These are phyloP conservation scores for Fusarium sacchari DNA, from an alignment of 2,329 filamentous ascomycete species.

Conservation along the genomic window DNA sequence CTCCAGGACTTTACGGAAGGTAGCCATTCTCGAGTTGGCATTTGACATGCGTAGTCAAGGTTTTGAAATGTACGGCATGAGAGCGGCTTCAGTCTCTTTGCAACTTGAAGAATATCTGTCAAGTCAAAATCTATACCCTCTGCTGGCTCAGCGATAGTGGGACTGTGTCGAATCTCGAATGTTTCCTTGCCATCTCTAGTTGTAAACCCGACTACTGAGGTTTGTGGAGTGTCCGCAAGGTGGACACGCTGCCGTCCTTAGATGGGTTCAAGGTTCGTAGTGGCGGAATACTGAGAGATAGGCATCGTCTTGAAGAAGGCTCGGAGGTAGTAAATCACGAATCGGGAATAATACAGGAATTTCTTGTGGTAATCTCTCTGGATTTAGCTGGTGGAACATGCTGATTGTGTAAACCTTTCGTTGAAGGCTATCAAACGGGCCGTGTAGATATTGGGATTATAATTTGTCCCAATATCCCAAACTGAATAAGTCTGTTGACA, in stretches of 20 bases:
- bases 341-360: no score
- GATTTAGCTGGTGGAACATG: not conserved
- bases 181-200: conserved; percentile 44
- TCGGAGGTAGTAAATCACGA: conserved; percentile 46
- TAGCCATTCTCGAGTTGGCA: not conserved
- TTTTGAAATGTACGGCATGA: not conserved
- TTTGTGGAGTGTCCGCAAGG: not conserved
- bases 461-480: not conserved
- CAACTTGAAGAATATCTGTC: not conserved
- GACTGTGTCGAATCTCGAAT: conserved; percentile 62
- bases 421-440: not conserved
- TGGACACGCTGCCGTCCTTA: not conserved
- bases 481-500: not conserved
- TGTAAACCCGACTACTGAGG: conserved; percentile 57
- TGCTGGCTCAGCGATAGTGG: not conserved
- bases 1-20: not conserved
- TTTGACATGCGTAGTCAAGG: not conserved
- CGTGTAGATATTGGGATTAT: not conserved
- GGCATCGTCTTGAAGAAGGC: conserved; percentile 65
- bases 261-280: not conserved
- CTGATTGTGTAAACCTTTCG: not conserved
- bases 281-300: conserved; percentile 47
- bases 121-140: not conserved
- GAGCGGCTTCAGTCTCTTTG: not conserved
- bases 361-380: not conserved